Evolutionary conservation across 2,329 filamentous ascomycete genomes (phyloP), one percentile per base, ranked within the genome.

Genomic region (Monosporascus sp.): DNA sequence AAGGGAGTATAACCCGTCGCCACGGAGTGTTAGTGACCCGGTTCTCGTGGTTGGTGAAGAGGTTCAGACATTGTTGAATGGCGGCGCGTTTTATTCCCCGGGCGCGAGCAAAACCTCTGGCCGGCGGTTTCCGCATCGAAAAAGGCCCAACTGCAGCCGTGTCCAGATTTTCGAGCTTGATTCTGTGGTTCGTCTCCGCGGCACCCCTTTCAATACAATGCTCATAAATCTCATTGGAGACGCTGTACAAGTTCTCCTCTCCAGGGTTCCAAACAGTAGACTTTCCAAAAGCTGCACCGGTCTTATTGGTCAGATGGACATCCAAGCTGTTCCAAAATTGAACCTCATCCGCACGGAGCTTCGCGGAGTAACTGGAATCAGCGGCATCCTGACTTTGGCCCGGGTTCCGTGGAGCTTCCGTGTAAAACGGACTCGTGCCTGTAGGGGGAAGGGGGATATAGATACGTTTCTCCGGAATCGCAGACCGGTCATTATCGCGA

Each of bases 51-150:
- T 62, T 72, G 31, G 66, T 63, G 47, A 77, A 70, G 14, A 66
- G 56, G 41, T 70, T 69, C 34, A 80, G 66, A 19, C 67, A 69
- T 31, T 71, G 69, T 58, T 79, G 75, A 22, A 80, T 63, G 19
- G 71, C 76, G 7, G 76, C 77, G 45, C 78, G 73, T 43, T 72
- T 69, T 51, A 68, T 69, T 1, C 76, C 77, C 11, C 74, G 73
- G n/a, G n/a, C 20, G 5, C 14, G 41, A 24, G 19, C 41, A 24
- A 20, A 22, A 7, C 14, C 20, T 44, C 20, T 19, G 41, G 41
- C 9, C 14, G 11, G 1, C 6, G 20, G n/a, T 14, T 7, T 14
- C 14, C 14, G 14, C 14, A 20, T 20, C 20, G 17, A 20, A 16
- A 20, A 16, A 3, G 19, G n/a, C 5, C n/a, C 14, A 26, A 22